These are phyloP conservation scores for Carex pumila DNA, from an alignment of 176 grass and related monocot genomes.

Conservation along the genomic window DNA sequence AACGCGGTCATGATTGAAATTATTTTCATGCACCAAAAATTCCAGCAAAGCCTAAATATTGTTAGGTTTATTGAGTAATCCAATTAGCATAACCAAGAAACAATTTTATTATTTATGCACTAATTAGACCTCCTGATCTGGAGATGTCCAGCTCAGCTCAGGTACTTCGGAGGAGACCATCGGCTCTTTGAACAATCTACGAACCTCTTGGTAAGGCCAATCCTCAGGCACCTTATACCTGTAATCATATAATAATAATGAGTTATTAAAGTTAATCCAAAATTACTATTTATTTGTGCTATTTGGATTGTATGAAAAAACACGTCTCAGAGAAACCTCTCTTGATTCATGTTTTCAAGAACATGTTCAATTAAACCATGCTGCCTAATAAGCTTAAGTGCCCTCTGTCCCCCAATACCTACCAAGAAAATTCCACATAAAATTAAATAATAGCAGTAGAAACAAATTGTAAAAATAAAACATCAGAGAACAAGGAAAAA, in stretches of 20 bases:
- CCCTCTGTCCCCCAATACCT: conserved; percentile 93
- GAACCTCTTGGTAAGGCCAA: conserved; percentile 90
- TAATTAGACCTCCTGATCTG: conserved; percentile 55
- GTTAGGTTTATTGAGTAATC: conserved; percentile 21
- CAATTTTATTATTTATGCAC: background rate
- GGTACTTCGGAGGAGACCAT: conserved; percentile 52
- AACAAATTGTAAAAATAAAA: conserved; percentile 1
- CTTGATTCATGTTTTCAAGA: conserved; percentile 69
- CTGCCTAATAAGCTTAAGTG: conserved; percentile 84
- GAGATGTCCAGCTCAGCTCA: conserved; percentile 58
- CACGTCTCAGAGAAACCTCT: conserved; percentile 35
- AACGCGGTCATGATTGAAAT: conserved; percentile 72
- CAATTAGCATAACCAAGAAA: background rate
- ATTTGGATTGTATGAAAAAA: background rate
- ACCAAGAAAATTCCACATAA: conserved; percentile 5
- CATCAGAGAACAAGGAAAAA: background rate
- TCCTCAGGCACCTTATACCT: conserved; percentile 85
- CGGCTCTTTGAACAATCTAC: conserved; percentile 71
- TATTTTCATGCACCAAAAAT: conserved; percentile 77
- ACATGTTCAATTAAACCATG: conserved; percentile 81
- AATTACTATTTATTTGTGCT: background rate
- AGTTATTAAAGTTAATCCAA: background rate
- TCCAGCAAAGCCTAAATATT: conserved; percentile 47
- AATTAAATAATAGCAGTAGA: conserved; percentile 1
- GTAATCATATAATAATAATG: conserved; percentile 1